Evolutionary conservation across 2,329 filamentous ascomycete genomes (phyloP).

Genomic region (Phaeosphaeriaceae sp.): DNA sequence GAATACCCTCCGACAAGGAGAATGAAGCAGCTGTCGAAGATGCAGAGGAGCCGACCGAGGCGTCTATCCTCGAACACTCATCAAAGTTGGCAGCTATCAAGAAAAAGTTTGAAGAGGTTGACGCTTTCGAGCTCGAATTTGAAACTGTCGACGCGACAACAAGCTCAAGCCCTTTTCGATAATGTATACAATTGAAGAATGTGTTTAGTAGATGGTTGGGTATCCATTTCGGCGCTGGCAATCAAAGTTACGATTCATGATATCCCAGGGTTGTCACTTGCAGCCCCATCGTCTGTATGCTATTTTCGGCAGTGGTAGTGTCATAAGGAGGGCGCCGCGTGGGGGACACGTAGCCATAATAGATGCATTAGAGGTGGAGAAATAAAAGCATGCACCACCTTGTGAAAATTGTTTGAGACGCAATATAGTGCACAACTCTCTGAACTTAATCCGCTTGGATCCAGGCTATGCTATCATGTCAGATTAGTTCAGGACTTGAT

Average conservation of each 20-base stretch:
- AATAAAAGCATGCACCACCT: not conserved
- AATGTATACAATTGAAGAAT: not conserved
- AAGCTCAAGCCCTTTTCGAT: conserved; percentile 52
- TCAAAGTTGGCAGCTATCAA: conserved; percentile 52
- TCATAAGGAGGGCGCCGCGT: not conserved
- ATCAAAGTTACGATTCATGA: conserved; percentile 1
- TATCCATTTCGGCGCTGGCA: not conserved
- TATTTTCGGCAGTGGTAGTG: too few relatives aligned
- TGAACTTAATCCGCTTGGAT: not conserved
- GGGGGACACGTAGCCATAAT: not conserved
- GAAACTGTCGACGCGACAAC: conserved; percentile 52
- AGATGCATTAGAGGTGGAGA: not conserved
- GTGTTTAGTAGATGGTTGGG: too few relatives aligned
- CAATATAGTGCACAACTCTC: not conserved
- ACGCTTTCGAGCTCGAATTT: conserved; percentile 59
- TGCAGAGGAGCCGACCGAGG: conserved; percentile 33
- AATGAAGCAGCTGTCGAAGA: conserved; percentile 40
- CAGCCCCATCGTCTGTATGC: not conserved
- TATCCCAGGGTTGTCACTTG: not conserved
- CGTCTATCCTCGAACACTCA: conserved; percentile 32
- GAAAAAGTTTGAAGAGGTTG: conserved; percentile 58
- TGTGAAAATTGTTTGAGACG: too few relatives aligned
- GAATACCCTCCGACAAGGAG: conserved; percentile 52
- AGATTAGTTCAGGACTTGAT: not conserved
- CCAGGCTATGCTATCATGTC: too few relatives aligned